Evolutionary conservation across 306 rosid species (phyloP).

Genomic region (Ormosia semicastrata): DNA sequence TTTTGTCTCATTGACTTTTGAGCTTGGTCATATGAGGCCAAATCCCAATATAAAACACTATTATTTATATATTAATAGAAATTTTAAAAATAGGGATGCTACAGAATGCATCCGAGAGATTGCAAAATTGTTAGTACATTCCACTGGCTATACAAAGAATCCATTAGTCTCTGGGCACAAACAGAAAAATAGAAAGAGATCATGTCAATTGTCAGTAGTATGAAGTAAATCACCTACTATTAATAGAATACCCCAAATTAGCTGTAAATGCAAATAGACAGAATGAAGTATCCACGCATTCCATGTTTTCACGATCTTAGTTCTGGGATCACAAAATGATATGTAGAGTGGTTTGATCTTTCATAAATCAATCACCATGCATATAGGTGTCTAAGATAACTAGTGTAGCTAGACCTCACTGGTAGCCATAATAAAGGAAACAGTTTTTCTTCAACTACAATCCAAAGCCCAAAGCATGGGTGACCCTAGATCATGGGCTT

Average conservation of each 20-base stretch:
- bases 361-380: background rate
- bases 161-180: slow-evolving; percentile 49
- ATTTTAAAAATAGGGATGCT: no score
- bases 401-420: no score
- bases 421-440: no score
- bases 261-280: background rate
- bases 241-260: background rate
- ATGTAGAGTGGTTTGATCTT: background rate
- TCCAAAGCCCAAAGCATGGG: no score
- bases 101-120: slow-evolving; percentile 58
- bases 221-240: background rate
- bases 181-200: background rate
- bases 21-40: no score
- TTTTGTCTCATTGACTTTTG: no score
- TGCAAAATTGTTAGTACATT: slow-evolving; percentile 62
- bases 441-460: no score
- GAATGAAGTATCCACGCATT: background rate
- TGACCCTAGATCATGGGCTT: no score
- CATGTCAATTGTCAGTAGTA: background rate
- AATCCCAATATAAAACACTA: no score
- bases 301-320: no score
- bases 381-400: background rate
- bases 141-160: slow-evolving; percentile 35
- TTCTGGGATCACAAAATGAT: background rate
- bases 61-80: no score